phyloP scores from a whole-genome alignment of 768 basidiomycete genomes.

The Imleria badia region DNA sequence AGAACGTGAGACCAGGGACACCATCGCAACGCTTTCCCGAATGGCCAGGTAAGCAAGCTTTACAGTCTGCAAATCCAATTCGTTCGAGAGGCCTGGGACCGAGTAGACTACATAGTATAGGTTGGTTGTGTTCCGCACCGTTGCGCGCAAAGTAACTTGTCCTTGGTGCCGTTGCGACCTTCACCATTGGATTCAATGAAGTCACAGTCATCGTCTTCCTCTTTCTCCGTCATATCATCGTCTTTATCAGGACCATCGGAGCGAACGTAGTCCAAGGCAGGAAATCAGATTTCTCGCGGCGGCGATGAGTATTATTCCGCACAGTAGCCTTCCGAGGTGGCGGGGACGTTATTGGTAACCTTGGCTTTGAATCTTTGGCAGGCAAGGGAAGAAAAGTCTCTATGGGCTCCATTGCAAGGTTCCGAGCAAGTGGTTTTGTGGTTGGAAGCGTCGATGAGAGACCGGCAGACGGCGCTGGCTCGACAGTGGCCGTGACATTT shows the following conservation, averaged over 20 bases:
- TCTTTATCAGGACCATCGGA: constrained; percentile 52
- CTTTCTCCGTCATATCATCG: constrained; percentile 40
- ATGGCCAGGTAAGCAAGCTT: constrained; percentile 45
- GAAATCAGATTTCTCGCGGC: constrained; percentile 82
- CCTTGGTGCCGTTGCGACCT: constrained; percentile 78
- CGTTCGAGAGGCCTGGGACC: constrained; percentile 60
- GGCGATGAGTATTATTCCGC: constrained; percentile 40
- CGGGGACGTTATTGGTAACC: constrained; percentile 16
- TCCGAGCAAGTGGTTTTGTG: constrained; percentile 10
- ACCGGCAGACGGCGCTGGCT: constrained; percentile 15
- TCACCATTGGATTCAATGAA: constrained; percentile 82
- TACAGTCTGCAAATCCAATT: constrained; percentile 43
- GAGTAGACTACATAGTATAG: constrained; percentile 33
- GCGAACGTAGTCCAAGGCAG: constrained; percentile 73
- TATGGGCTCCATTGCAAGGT: constrained; percentile 6
- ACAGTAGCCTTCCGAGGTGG: constrained; percentile 15
- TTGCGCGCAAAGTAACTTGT: constrained; percentile 88
- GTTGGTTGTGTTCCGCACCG: constrained; percentile 60
- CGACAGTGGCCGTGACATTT: constrained; percentile 8
- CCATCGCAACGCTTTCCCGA: constrained; percentile 65
- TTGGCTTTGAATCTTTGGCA: constrained; percentile 35
- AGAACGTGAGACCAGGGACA: constrained; percentile 68
- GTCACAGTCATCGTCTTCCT: constrained; percentile 89
- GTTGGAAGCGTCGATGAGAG: constrained; percentile 13
- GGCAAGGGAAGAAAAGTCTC: constrained; percentile 29